Evolutionary conservation across 306 rosid genomes (phyloP), one percentile per base, ranked within the genome.

Genomic region (Vigna trinervia): DNA sequence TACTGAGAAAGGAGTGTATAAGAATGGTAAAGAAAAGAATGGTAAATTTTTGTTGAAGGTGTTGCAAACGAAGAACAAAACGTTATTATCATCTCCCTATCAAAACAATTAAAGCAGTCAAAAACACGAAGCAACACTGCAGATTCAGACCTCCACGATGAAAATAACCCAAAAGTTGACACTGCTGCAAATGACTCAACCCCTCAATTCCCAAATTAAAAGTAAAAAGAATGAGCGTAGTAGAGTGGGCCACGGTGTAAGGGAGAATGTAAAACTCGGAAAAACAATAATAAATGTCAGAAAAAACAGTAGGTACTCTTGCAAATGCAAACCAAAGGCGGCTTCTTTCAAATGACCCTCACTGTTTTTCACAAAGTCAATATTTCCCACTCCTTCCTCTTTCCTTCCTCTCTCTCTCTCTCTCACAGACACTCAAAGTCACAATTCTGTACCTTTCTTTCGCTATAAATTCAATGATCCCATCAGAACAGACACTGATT

Each of bases 391-490:
- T 2, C 0, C 15, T 61, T 62, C 19, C 17, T 62, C 48, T 61
- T 62, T 38, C 43, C 48, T 20, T 48, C 67, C 38, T 12, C 1
- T 22, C 23, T 22, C 23, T 20, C 22, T 20, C 22, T 20, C 22
- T 22, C 23, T 22, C 12, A 2, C 56, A 17, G 41, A 17, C 14
- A 2, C 69, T 46, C n/a, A 4, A 34, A 7, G 60, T 58, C 39
- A 34, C 70, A 58, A n/a, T 23, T 34, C 4, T 4, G 23, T 11
- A 32, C 48, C 26, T 23, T 39, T 69, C 71, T 5, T 14, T 12
- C 47, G 11, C 62, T 80, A 20, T 70, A 63, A 86, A 81, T 87
- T 53, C 47, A 52, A 79, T 41, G 74, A 51, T 36, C 78, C 17
- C 28, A 57, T 52, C 67, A 75, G 32, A 36, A 75, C 84, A 83